Base-by-base conservation (phyloP, 2,329 filamentous ascomycete species). In the Cordyceps cateniannulata region DNA sequence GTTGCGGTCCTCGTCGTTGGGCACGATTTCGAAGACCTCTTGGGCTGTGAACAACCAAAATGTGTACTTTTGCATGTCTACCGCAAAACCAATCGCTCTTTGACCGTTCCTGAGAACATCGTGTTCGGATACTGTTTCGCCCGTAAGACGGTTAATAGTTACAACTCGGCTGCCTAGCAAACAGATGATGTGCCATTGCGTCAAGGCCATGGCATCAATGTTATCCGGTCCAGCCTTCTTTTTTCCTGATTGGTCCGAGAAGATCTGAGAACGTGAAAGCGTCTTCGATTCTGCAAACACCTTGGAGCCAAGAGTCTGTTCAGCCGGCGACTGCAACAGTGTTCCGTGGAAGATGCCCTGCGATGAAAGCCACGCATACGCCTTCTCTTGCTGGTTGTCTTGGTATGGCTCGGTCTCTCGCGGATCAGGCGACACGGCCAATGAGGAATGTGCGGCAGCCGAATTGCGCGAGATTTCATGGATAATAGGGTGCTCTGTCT, bases 41-140 rank as follows among this genome's bases (percentile, higher is more conserved):
- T 90, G 84, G 0, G 85, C 83, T 0, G 93, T 98, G 70, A 98
- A 96, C 2, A 99, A 82, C 95, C 96, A 99, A 71, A 93, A 97
- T 0, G 95, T 99, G 69, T 93, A 96, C 78, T 97, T 96, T 72
- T 95, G 93, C 63, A 89, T 83, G 73, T 99, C 95, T 9, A 93
- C 87, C 55, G 92, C 88, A 20, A 99, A 82, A 0, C 90, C 92
- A n/a, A 99, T 78, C 5, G 88, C 85, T 67, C 82, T 87, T 67
- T 96, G 90, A 0, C 89, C 90, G 5, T 85, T 82, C 60, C 93
- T 89, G 16, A 98, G 79, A 5, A 99, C 88, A 24, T 87, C 81
- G 73, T 98, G 92, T 71, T 97, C 91, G 67, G 95, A 96, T 1
- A 96, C 89, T 52, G 93, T 80, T 56, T 87, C 85, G 29, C 93